phyloP scores from a whole-genome alignment of 768 basidiomycete genomes.

The Leccinum ochraceum region DNA sequence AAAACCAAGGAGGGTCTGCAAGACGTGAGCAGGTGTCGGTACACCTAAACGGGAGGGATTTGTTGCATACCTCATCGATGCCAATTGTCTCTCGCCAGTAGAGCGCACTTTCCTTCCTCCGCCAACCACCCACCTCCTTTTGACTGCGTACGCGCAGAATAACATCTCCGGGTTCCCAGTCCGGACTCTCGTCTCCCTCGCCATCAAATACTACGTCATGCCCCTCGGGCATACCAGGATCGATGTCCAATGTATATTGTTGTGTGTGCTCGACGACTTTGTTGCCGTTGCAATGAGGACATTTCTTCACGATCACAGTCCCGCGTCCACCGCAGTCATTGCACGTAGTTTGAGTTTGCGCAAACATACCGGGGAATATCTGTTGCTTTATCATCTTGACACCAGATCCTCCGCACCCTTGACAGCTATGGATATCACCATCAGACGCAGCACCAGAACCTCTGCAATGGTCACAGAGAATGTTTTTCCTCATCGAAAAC shows the following conservation, averaged over 20 bases:
- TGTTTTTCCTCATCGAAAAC: slow-evolving; percentile 91
- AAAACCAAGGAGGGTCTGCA: slow-evolving; percentile 96
- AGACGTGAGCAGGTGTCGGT: slow-evolving; percentile 1
- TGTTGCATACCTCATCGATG: slow-evolving; percentile 68
- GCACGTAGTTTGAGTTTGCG: slow-evolving; percentile 82
- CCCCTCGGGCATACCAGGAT: slow-evolving; percentile 89
- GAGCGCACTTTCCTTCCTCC: slow-evolving; percentile 85
- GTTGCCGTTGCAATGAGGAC: slow-evolving; percentile 78
- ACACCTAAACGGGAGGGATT: not conserved
- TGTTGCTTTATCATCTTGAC: slow-evolving; percentile 84
- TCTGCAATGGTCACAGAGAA: slow-evolving; percentile 96
- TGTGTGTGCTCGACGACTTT: slow-evolving; percentile 83
- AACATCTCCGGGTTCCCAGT: slow-evolving; percentile 96
- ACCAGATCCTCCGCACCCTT: slow-evolving; percentile 81
- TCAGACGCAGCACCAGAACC: slow-evolving; percentile 93
- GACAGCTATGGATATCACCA: slow-evolving; percentile 83
- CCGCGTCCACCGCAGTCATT: slow-evolving; percentile 86
- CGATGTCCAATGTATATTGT: slow-evolving; percentile 82
- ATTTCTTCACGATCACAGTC: slow-evolving; percentile 70
- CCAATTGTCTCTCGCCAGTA: slow-evolving; percentile 93
- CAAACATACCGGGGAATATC: slow-evolving; percentile 97
- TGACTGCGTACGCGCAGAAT: slow-evolving; percentile 80
- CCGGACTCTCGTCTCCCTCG: slow-evolving; percentile 95
- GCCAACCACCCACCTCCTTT: slow-evolving; percentile 78
- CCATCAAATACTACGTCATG: slow-evolving; percentile 93